Evolutionary conservation across 257 asterid genomes (phyloP).

Genomic region (Leptodermis oblonga): DNA sequence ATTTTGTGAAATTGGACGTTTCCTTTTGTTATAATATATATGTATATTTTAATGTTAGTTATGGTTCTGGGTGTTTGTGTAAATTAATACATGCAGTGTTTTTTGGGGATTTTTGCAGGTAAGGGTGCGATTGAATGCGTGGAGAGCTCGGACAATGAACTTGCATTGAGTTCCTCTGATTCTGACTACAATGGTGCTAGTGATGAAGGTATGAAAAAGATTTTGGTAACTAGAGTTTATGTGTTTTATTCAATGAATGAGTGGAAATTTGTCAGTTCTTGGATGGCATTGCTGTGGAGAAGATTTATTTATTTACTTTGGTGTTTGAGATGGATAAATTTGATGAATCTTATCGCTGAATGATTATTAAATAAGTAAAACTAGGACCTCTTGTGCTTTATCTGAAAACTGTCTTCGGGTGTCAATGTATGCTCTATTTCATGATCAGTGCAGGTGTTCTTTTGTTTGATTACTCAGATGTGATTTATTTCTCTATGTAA

Average conservation of each 20-base stretch:
- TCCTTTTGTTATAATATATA: not conserved
- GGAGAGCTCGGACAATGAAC: conserved; percentile 2
- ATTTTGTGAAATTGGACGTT: too few species aligned
- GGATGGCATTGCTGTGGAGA: not conserved
- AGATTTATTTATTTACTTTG: not conserved
- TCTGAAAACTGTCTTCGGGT: not conserved
- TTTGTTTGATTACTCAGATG: too few species aligned
- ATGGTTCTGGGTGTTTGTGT: not conserved
- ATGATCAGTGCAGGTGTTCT: too few species aligned
- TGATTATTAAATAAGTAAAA: not conserved
- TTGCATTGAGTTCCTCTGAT: not conserved
- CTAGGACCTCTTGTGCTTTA: not conserved
- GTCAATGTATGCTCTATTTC: not conserved
- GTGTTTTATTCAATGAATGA: not conserved
- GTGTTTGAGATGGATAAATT: not conserved
- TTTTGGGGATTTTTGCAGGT: conserved; percentile 12
- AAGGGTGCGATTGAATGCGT: not conserved
- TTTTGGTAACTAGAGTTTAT: not conserved
- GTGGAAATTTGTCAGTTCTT: not conserved
- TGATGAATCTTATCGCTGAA: not conserved
- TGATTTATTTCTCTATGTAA: not conserved
- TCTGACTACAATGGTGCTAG: conserved; percentile 9
- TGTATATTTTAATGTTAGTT: not conserved
- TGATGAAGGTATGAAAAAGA: not conserved
- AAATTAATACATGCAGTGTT: not conserved